phyloP scores from a whole-genome alignment of 2,329 filamentous ascomycete genomes.

The Chaetomium sp. region DNA sequence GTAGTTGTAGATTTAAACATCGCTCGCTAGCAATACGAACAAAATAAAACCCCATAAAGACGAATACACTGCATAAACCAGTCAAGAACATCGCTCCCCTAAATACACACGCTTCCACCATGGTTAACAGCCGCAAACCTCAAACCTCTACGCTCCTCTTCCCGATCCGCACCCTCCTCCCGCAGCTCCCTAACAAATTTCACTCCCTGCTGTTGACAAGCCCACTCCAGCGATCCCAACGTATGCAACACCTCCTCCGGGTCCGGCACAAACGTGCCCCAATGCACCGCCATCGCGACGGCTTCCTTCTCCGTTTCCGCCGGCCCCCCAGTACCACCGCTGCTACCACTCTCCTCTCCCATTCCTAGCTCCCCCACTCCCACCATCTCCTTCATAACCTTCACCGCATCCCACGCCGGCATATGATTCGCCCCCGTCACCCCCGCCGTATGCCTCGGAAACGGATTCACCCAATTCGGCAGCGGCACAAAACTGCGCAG shows the following conservation, averaged over 20 bases:
- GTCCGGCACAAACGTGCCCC: conserved; percentile 26
- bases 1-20: too few relatives aligned
- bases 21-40: too few relatives aligned
- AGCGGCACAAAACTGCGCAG: conserved; percentile 23
- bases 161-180: background rate
- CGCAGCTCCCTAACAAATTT: conserved; percentile 17
- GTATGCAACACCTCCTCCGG: conserved; percentile 23
- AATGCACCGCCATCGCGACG: conserved; percentile 25
- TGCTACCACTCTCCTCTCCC: background rate
- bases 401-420: conserved; percentile 27
- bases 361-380: background rate
- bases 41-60: too few relatives aligned
- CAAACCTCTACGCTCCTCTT: background rate
- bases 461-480: conserved; percentile 22
- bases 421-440: conserved; percentile 24
- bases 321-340: background rate
- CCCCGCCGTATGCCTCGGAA: conserved; percentile 21
- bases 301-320: too few relatives aligned
- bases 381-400: conserved; percentile 15
- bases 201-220: conserved; percentile 22
- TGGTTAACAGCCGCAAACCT: conserved; percentile 4
- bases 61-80: too few relatives aligned
- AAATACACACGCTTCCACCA: background rate
- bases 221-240: conserved; percentile 24
- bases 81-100: too few relatives aligned